A percentile compares a stretch with the other conserved stretches of the same genome.
Evolutionary conservation across 768 basidiomycete genomes (phyloP).

Genomic region (Daedalea quercina): DNA sequence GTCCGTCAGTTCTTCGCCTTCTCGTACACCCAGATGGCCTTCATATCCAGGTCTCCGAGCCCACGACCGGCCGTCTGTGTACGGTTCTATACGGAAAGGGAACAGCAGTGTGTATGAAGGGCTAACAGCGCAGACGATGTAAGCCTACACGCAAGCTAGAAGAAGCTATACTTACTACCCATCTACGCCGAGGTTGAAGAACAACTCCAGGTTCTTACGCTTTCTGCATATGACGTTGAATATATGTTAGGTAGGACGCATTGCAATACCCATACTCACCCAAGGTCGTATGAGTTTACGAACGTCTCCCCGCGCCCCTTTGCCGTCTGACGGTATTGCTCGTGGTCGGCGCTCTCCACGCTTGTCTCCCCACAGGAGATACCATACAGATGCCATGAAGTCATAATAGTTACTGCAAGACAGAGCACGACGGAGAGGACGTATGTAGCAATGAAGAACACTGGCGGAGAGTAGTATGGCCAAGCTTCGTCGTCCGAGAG

Average conservation of each 20-base stretch:
- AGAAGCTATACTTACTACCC: conserved; percentile 65
- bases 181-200: conserved; percentile 78
- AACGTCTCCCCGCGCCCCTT: conserved; percentile 70
- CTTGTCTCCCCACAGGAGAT: conserved; percentile 74
- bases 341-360: conserved; percentile 87
- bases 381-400: conserved; percentile 66
- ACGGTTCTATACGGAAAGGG: conserved; percentile 73
- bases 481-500: conserved; percentile 15
- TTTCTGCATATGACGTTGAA: conserved; percentile 26
- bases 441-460: conserved; percentile 68
- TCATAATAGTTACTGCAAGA: conserved; percentile 68
- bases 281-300: conserved; percentile 88
- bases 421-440: conserved; percentile 72
- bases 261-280: conserved; percentile 30
- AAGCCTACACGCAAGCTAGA: neutral
- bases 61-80: conserved; percentile 82
- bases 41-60: conserved; percentile 61
- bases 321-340: conserved; percentile 67
- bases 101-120: conserved; percentile 74
- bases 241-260: neutral
- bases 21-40: conserved; percentile 53
- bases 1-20: conserved; percentile 85
- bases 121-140: conserved; percentile 30
- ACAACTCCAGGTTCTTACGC: conserved; percentile 66
- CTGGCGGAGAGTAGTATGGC: conserved; percentile 47